Evolutionary conservation across 2,329 filamentous ascomycete species (phyloP), one percentile per base, ranked within the genome.

Genomic region (Aspergillus neoniger): DNA sequence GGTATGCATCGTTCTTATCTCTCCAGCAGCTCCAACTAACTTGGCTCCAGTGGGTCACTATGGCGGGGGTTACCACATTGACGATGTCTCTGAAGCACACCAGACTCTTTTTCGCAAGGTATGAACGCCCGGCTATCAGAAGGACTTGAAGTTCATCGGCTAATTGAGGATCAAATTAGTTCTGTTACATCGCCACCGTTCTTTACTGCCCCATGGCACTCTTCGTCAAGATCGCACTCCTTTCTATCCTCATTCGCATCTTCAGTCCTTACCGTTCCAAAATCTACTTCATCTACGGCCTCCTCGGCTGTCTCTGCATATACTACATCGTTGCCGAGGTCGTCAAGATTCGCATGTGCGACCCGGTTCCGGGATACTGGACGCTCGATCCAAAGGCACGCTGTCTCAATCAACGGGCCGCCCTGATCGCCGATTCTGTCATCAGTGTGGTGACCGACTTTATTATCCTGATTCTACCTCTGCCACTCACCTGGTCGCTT

Each of bases 161-260:
- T 23, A n/a, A 28, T 41, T 14, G 3, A 12, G 28, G 28, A 36
- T 36, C 32, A 14, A 38, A 8, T 3, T 21, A 68, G 68, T 73
- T 73, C 51, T 72, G 71, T 58, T 79, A 78, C 51, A 62, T 74
- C 58, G 73, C 75, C 5, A 77, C 76, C 12, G 68, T 76, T 17
- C 60, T 77, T 17, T 79, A 79, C 67, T 76, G 74, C n/a, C 76
- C 76, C 1, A 76, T 76, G 70, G 74, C 74, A 15, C 70, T 78
- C 21, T 70, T 74, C 51, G 70, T 72, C 43, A 79, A 78, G 60
- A 60, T 75, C 41, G 72, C 75, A 39, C 71, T 79, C 8, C 68
- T 79, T 5, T 68, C 73, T 2, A 76, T 79, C 58, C 62, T 78
- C 17, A 73, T 71, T 25, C 72, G 76, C 53, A 72, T 79, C 55